These are phyloP conservation scores for Malbranchea cinnamomea DNA, from an alignment of 2,329 filamentous ascomycete genomes.

Conservation along the genomic window DNA sequence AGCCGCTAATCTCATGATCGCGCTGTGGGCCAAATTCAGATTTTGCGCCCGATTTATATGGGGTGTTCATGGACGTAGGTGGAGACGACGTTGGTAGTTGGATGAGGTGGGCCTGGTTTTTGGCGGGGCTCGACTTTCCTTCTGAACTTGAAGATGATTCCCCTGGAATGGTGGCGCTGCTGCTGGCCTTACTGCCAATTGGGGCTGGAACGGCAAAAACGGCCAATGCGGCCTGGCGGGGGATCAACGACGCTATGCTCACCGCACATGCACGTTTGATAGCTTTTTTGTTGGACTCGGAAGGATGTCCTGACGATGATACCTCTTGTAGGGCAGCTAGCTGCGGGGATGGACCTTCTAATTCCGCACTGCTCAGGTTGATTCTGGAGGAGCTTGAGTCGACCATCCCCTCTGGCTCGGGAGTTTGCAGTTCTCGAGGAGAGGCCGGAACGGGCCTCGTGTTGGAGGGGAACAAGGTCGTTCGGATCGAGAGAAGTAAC, in stretches of 20 bases:
- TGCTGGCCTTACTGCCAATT: no score
- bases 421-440: no score
- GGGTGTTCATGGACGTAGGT: no score
- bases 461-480: constrained; percentile 59
- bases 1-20: no score
- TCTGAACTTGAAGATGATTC: no score
- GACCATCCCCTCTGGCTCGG: no score
- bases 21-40: constrained; percentile 4
- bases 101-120: not conserved
- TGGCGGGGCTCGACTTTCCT: no score
- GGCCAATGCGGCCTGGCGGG: constrained; percentile 27
- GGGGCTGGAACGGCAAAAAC: constrained; percentile 8
- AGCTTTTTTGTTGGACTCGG: constrained; percentile 19
- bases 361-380: no score
- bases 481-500: constrained; percentile 47
- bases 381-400: no score
- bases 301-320: constrained; percentile 10
- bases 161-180: no score
- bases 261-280: constrained; percentile 32
- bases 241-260: constrained; percentile 28
- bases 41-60: constrained; percentile 1
- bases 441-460: constrained; percentile 7
- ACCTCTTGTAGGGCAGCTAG: constrained; percentile 3
- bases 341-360: constrained; percentile 6
- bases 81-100: not conserved